Conservation (phyloP, 257 asterid species). For the Rubia yunnanensis region DNA sequence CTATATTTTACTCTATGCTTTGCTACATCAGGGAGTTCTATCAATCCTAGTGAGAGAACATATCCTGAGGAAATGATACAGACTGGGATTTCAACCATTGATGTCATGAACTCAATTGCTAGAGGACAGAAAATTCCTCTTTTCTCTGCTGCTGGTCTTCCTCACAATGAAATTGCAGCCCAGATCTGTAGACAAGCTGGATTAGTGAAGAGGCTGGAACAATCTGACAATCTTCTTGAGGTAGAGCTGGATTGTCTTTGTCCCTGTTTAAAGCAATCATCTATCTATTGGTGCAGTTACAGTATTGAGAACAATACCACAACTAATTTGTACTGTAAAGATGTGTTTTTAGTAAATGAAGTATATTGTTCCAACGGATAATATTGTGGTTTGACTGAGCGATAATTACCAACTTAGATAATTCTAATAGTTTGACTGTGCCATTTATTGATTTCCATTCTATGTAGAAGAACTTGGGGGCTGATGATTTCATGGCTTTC, state of each 20-base stretch:
- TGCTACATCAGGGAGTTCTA: constrained; percentile 73
- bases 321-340: not conserved
- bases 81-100: constrained; percentile 95
- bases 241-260: constrained; percentile 23
- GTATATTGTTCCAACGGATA: not conserved
- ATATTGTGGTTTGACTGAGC: constrained; percentile 1
- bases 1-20: not conserved
- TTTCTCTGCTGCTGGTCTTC: constrained; percentile 98
- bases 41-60: constrained; percentile 98
- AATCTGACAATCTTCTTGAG: constrained; percentile 78
- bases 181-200: constrained; percentile 99
- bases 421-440: not conserved
- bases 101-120: constrained; percentile 97
- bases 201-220: constrained; percentile 89
- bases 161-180: constrained; percentile 98
- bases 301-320: not conserved
- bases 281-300: not conserved
- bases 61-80: constrained; percentile 99
- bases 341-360: not conserved
- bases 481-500: constrained; percentile 1
- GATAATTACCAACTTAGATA: not conserved
- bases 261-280: not conserved
- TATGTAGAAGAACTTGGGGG: not conserved
- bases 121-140: constrained; percentile 98
- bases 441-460: not conserved